Base-by-base conservation (phyloP, 192 early-diverging fungal genomes). In the Funneliformis mosseae region DNA sequence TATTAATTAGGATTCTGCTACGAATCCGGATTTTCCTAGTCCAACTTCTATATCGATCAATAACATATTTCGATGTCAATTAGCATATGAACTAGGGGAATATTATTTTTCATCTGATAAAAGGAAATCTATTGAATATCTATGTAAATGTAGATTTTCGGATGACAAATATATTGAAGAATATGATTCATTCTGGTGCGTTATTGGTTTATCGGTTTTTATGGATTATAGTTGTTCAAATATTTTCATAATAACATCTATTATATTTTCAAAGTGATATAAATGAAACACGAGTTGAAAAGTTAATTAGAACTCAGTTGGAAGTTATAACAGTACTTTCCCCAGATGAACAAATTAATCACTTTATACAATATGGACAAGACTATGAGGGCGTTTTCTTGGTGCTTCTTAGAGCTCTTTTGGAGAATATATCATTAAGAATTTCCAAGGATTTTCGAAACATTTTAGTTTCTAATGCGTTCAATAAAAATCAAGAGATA, bases 21-120 rank as follows among this genome's bases (percentile, higher is more conserved):
- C 23, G 14, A 28, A 25, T 16, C 2, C 9, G 10, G 63, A 33
- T 14, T 2, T 23, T 21, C 27, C 71, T 9, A 48, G 7, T 73
- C 27, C 46, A 14, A 14, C 16, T 27, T 27, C 70, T 27, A 25
- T 28, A 12, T 48, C 42, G 3, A 18, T 73, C 14, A 4, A 73
- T 28, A 45, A 25, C 11, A 48, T 73, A 73, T 73, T 73, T 18
- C 10, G n/a, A n/a, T 27, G 11, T 33, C 71, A 73, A 73, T 27
- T 73, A 46, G 42, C 71, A 1, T 73, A 48, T 73, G 71, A 73
- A 46, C 45, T 73, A 50, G 71, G 71, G 5, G 71, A 73, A 73
- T 73, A 73, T 43, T 73, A 73, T 11, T 73, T 73, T 46, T 27
- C 71, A 12, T 8, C 14, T 21, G 43, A 73, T 50, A 48, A 12